Percentiles rank a stretch among this genome's conserved stretches.
Evolutionary conservation across 805 yeast species (phyloP).

Genomic region (Candida ortonii): DNA sequence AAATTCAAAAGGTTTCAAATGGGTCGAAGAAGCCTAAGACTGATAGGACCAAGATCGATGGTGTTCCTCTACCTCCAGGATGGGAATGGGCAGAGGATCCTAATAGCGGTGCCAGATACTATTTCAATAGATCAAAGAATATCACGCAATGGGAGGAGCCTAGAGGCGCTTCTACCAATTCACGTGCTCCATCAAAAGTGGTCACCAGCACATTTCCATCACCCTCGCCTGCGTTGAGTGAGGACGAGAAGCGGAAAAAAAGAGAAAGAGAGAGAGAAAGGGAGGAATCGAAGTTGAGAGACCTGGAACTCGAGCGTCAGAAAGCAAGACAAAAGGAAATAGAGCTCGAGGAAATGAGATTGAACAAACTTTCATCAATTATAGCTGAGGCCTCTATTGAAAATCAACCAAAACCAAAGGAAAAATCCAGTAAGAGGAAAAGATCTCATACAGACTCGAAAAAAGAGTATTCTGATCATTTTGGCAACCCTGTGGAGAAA

Average conservation of each 20-base stretch:
- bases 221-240: conserved; percentile 9
- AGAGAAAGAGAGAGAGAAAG: conserved; percentile 31
- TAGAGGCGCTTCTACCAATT: conserved; percentile 20
- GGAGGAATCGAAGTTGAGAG: conserved; percentile 29
- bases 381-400: conserved; percentile 30
- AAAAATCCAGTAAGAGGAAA: conserved; percentile 4
- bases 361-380: conserved; percentile 26
- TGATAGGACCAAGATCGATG: conserved; percentile 25
- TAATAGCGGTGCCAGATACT: conserved; percentile 45
- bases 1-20: conserved; percentile 2
- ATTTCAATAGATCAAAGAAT: conserved; percentile 48
- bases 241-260: conserved; percentile 23
- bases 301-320: conserved; percentile 35
- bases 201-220: too few species aligned
- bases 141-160: conserved; percentile 65
- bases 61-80: conserved; percentile 50
- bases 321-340: conserved; percentile 29
- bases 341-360: conserved; percentile 24
- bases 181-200: too few species aligned
- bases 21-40: too few species aligned
- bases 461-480: conserved; percentile 17
- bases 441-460: conserved; percentile 28
- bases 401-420: conserved; percentile 23
- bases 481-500: conserved; percentile 11
- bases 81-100: conserved; percentile 61